Conservation (phyloP, 148 eudicot species). For the Diospyros lotus region DNA sequence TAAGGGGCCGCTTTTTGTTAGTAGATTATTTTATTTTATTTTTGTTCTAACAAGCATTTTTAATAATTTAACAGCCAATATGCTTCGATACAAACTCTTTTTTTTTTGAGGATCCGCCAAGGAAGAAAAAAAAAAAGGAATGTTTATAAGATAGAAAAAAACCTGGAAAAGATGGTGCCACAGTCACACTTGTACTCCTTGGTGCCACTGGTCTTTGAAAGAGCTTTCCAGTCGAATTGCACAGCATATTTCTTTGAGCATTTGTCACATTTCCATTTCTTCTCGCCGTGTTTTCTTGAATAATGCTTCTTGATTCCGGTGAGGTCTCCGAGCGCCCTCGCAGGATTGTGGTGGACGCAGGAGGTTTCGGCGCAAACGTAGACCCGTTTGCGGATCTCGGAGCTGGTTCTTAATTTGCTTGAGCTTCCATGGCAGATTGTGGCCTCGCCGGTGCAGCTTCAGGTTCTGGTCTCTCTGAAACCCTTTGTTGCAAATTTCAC, state of each 20-base stretch:
- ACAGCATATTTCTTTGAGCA: constrained; percentile 13
- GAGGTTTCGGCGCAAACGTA: constrained; percentile 12
- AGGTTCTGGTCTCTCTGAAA: constrained; percentile 16
- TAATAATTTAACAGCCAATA: no score
- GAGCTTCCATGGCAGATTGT: constrained; percentile 17
- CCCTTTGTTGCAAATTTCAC: constrained; percentile 15
- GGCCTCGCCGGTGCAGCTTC: constrained; percentile 13
- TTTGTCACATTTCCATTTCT: constrained; percentile 14
- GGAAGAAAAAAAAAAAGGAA: background rate
- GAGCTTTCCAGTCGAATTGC: constrained; percentile 15
- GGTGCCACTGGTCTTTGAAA: constrained; percentile 10
- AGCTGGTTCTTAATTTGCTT: constrained; percentile 11
- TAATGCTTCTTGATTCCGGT: constrained; percentile 13
- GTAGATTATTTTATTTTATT: no score
- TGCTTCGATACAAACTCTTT: no score
- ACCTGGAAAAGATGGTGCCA: constrained; percentile 17
- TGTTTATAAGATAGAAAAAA: background rate
- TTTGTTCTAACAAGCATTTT: no score
- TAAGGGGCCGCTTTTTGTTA: no score
- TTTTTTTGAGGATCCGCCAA: no score
- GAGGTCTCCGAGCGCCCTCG: constrained; percentile 4
- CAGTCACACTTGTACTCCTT: constrained; percentile 17
- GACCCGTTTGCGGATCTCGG: constrained; percentile 10
- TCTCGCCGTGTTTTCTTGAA: constrained; percentile 6
- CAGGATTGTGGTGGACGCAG: constrained; percentile 15